phyloP scores from a whole-genome alignment of 2,329 filamentous ascomycete genomes.

The Aspergillus chevalieri region DNA sequence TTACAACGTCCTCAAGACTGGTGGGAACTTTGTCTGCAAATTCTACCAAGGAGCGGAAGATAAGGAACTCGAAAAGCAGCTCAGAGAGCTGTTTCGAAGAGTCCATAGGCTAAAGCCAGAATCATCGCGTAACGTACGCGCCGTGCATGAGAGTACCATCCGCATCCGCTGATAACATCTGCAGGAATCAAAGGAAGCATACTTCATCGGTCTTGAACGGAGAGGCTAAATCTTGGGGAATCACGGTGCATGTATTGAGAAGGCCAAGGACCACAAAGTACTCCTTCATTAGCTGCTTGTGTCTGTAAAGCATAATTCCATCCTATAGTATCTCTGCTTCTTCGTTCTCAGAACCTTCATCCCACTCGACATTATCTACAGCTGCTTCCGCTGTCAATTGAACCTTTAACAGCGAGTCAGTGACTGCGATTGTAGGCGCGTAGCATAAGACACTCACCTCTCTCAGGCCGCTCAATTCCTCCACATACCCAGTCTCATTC shows the following conservation, averaged over 20 bases:
- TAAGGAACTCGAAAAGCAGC: slow-evolving; percentile 64
- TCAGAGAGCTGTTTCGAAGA: slow-evolving; percentile 70
- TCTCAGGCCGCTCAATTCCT: slow-evolving; percentile 56
- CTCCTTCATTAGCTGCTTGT: background rate
- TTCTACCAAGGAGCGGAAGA: slow-evolving; percentile 93
- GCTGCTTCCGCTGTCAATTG: slow-evolving; percentile 42
- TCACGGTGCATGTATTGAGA: slow-evolving; percentile 5
- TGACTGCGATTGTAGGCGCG: slow-evolving; percentile 1
- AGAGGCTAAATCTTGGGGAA: slow-evolving; percentile 49
- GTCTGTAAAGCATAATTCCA: background rate
- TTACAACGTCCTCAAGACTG: slow-evolving; percentile 71
- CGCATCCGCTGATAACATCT: slow-evolving; percentile 9
- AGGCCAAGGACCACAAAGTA: background rate
- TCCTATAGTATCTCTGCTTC: slow-evolving; percentile 24
- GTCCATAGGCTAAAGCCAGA: slow-evolving; percentile 88
- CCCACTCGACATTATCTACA: slow-evolving; percentile 40
- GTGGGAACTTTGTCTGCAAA: slow-evolving; percentile 93
- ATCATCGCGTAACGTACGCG: slow-evolving; percentile 68
- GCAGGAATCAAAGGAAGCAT: slow-evolving; percentile 78
- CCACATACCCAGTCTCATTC: slow-evolving; percentile 57
- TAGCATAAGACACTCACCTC: slow-evolving; percentile 37
- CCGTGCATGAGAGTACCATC: background rate
- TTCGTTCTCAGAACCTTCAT: slow-evolving; percentile 36
- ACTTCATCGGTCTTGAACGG: slow-evolving; percentile 72
- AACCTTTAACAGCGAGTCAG: slow-evolving; percentile 31